Evolutionary conservation across 2,329 filamentous ascomycete genomes (phyloP).

Genomic region (Neopestalotiopsis sp.): DNA sequence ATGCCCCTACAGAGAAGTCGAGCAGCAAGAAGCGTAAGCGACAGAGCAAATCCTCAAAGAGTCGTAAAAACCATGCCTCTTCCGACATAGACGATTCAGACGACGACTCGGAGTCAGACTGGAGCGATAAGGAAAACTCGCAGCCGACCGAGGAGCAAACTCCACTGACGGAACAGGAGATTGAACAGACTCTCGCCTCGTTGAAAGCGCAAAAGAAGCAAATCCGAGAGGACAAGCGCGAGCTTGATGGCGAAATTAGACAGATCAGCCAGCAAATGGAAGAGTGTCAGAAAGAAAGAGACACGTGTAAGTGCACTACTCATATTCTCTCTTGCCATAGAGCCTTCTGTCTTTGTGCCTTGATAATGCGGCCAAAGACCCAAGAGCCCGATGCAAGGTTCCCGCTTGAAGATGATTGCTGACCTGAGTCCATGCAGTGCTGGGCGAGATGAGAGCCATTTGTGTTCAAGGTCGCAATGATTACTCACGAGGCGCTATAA

Average conservation of each 20-base stretch:
- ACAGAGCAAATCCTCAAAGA: neutral
- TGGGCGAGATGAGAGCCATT: slow-evolving; percentile 24
- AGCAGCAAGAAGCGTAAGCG: slow-evolving; percentile 2
- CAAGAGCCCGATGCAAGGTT: neutral
- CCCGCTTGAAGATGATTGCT: neutral
- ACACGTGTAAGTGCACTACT: neutral
- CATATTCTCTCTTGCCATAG: neutral
- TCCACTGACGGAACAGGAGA: neutral
- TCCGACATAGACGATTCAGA: neutral
- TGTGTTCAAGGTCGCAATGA: slow-evolving; percentile 62
- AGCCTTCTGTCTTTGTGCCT: too few species aligned
- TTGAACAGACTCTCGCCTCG: neutral
- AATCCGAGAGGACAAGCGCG: neutral
- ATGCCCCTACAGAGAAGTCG: neutral
- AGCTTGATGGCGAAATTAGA: neutral
- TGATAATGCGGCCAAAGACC: too few species aligned
- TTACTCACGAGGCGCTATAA: slow-evolving; percentile 59
- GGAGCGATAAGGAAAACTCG: slow-evolving; percentile 4
- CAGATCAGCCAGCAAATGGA: neutral
- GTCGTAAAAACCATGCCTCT: neutral
- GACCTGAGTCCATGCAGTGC: neutral
- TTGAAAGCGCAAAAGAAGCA: neutral
- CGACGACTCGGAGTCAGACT: neutral
- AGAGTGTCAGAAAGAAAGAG: neutral
- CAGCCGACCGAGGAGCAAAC: neutral